These are phyloP conservation scores for Eucalyptus virginea DNA, from an alignment of 345 rosid species.

Conservation along the genomic window DNA sequence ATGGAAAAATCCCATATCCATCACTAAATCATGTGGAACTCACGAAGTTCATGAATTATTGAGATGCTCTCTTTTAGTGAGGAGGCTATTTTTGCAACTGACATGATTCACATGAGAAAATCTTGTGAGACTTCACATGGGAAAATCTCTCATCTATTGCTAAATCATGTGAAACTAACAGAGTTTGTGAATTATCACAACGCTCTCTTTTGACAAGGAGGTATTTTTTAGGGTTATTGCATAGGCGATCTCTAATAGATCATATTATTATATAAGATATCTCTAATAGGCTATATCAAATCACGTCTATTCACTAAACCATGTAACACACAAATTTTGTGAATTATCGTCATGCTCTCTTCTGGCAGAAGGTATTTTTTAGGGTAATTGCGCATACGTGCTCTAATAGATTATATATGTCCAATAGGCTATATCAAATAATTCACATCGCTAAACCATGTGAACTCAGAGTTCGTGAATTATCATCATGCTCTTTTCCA, in stretches of 20 bases:
- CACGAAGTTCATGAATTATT: background rate
- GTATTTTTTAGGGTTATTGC: background rate
- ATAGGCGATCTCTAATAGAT: background rate
- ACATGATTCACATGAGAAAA: background rate
- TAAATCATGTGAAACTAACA: background rate
- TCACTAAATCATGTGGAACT: background rate
- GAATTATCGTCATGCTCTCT: background rate
- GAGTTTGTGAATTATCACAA: background rate
- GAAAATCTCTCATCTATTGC: background rate
- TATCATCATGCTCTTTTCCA: background rate
- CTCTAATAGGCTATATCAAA: background rate
- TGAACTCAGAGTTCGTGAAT: accelerated
- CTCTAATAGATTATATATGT: background rate
- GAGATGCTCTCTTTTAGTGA: background rate
- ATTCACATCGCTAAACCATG: accelerated
- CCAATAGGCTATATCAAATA: background rate
- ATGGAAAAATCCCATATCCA: background rate
- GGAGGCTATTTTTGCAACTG: background rate
- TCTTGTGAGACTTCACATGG: background rate
- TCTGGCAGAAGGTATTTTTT: accelerated
- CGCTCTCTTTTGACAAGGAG: accelerated
- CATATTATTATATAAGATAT: background rate
- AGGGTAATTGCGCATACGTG: accelerated
- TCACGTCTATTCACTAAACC: background rate
- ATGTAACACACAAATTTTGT: accelerated